Conservation (phyloP, 2,329 filamentous ascomycete genomes). For the Pestalotiopsis sp. region DNA sequence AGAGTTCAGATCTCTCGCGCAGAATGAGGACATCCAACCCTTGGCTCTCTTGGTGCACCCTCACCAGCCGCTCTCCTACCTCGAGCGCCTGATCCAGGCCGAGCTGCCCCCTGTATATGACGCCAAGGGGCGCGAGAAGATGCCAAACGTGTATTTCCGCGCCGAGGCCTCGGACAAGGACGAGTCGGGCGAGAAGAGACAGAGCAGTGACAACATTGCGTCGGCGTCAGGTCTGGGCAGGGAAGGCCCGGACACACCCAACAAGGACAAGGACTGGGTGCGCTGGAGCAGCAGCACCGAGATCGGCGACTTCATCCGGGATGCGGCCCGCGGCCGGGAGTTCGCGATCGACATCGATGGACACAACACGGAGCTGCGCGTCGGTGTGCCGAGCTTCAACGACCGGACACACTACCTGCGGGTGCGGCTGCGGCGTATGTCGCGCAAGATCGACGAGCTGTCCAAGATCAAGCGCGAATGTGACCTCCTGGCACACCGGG, state of each 20-base stretch:
- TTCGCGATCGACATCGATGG: constrained; percentile 86
- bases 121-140: constrained; percentile 66
- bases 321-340: constrained; percentile 81
- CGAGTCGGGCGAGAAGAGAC: constrained; percentile 40
- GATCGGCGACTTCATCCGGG: constrained; percentile 91
- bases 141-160: constrained; percentile 77
- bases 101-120: constrained; percentile 74
- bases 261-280: constrained; percentile 67
- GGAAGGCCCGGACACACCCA: constrained; percentile 49
- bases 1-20: constrained; percentile 38
- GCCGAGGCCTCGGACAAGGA: constrained; percentile 75
- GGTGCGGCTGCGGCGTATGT: constrained; percentile 73
- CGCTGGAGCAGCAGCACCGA: constrained; percentile 89
- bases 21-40: constrained; percentile 76
- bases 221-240: constrained; percentile 73
- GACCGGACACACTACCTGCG: constrained; percentile 91
- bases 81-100: constrained; percentile 85
- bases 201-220: constrained; percentile 55
- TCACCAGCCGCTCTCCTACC: constrained; percentile 87
- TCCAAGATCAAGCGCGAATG: constrained; percentile 80
- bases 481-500: constrained; percentile 74
- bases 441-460: constrained; percentile 67
- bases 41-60: constrained; percentile 85
- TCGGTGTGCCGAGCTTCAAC: constrained; percentile 84
- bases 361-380: constrained; percentile 63